Evolutionary conservation across 495 filamentous ascomycete genomes (phyloP).

Genomic region (Hypoxylon subgilvum): DNA sequence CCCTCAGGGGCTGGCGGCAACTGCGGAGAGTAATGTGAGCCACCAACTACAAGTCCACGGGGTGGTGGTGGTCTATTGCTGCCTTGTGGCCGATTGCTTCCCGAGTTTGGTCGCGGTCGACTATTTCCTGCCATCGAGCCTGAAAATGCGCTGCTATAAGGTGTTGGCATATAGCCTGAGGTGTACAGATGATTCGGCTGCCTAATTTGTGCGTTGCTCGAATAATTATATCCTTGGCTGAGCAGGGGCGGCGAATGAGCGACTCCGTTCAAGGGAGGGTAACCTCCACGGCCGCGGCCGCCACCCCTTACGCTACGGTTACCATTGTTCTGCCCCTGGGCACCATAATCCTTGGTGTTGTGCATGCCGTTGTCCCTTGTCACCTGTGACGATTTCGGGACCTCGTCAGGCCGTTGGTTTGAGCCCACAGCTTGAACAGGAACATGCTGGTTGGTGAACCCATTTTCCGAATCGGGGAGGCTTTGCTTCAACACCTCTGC

Average conservation of each 20-base stretch:
- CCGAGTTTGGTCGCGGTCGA: slow-evolving; percentile 30
- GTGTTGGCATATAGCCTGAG: slow-evolving; percentile 37
- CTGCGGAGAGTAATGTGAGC: slow-evolving; percentile 54
- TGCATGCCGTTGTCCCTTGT: slow-evolving; percentile 29
- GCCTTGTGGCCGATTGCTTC: slow-evolving; percentile 30
- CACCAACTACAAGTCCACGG: no score
- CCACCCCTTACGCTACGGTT: slow-evolving; percentile 32
- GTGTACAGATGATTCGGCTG: slow-evolving; percentile 56
- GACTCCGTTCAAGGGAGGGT: slow-evolving; percentile 22
- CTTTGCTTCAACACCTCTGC: slow-evolving; percentile 29
- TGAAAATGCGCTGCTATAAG: slow-evolving; percentile 36
- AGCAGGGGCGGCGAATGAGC: slow-evolving; percentile 34
- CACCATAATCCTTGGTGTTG: slow-evolving; percentile 21
- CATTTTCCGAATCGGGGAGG: slow-evolving; percentile 24
- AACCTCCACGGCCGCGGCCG: slow-evolving; percentile 36
- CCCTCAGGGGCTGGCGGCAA: slow-evolving; percentile 66
- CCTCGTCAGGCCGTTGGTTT: slow-evolving; percentile 32
- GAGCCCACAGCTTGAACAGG: slow-evolving; percentile 9
- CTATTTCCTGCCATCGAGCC: slow-evolving; percentile 18
- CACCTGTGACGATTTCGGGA: slow-evolving; percentile 14
- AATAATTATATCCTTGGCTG: slow-evolving; percentile 30
- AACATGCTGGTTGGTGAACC: slow-evolving; percentile 6
- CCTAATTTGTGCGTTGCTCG: slow-evolving; percentile 46
- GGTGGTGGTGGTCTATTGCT: no score
- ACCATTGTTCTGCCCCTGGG: slow-evolving; percentile 25